Evolutionary conservation across 192 early-diverging fungal species (phyloP), one percentile per base, ranked within the genome.

Genomic region (Coemansia furcata): DNA sequence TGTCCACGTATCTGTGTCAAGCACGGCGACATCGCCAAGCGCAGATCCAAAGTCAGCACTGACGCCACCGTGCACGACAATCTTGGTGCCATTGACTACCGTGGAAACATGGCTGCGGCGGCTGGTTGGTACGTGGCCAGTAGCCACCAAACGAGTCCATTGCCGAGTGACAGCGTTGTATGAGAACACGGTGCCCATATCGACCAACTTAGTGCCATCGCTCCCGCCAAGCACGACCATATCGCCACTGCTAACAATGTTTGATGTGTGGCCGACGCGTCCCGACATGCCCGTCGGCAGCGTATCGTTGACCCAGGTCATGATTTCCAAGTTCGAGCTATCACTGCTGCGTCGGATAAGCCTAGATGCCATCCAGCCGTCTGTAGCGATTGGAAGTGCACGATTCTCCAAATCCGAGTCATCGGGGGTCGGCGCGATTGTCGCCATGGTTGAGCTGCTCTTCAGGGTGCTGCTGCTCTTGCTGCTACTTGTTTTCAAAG

Each of bases 181-280:
- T 1, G 73, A 32, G 47, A 71, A 69, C 4, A 85, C 65, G 0
- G 50, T 65, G 21, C 50, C 35, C 72, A 80, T 71, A 54, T 62
- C 65, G 0, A 73, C 73, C 36, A 85, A 46, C 19, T 21, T 65
- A 11, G 59, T 38, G 35, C 74, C 63, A 39, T 60, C 36, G 42
- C 73, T 70, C 19, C 79, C 79, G 49, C 83, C 83, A 17, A 85
- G 40, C 6, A 85, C 76, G 17, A 74, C 83, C 83, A 85, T 85
- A 10, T 55, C 46, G 21, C 62, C 64, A 19, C 63, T 60, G 40
- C 64, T 63, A 0, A 81, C 54, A 19, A 80, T 62, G 33, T 57
- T 75, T 26, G 75, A 67, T 0, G 72, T 74, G 54, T 85, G 83
- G 11, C 72, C 77, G 0, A 77, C 63, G 19, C 82, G 74, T 8